phyloP scores from a whole-genome alignment of 169 alveolate genomes.

The Pseudocohnilembus persalinus region DNA sequence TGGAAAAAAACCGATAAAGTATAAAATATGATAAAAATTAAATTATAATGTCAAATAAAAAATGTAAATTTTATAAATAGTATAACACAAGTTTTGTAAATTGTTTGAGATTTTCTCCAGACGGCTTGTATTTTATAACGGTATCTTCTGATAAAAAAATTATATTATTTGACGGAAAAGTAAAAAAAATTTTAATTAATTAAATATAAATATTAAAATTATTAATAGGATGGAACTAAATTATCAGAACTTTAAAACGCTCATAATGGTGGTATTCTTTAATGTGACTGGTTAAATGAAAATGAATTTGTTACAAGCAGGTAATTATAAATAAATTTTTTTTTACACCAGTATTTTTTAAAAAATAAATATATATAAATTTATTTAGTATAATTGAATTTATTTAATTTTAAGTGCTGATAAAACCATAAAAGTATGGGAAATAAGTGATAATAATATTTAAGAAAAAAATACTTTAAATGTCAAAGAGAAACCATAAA shows the following conservation, averaged over 20 bases:
- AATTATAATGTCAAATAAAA: not conserved
- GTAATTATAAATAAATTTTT: not conserved
- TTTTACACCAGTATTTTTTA: not conserved
- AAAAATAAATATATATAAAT: no score
- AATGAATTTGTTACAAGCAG: not conserved
- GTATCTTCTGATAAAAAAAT: slow-evolving; percentile 55
- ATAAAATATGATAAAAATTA: not conserved
- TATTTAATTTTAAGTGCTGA: not conserved
- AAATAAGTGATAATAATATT: not conserved
- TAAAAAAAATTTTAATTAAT: no score
- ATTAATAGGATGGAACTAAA: not conserved
- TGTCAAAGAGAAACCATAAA: not conserved
- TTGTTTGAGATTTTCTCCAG: slow-evolving; percentile 32
- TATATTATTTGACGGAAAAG: slow-evolving; percentile 34
- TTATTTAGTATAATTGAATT: not conserved
- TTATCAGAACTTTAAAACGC: not conserved
- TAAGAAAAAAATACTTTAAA: not conserved
- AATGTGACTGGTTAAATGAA: not conserved
- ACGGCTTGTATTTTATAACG: slow-evolving; percentile 44
- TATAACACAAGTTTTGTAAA: slow-evolving; percentile 43
- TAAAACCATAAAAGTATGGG: not conserved
- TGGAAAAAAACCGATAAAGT: slow-evolving; percentile 34
- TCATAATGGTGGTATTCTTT: not conserved
- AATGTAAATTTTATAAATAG: not conserved
- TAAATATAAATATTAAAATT: no score